A percentile compares a stretch with the other conserved stretches of the same genome.
phyloP scores from a whole-genome alignment of 805 yeast species.

The Ascoidea rubescens region DNA sequence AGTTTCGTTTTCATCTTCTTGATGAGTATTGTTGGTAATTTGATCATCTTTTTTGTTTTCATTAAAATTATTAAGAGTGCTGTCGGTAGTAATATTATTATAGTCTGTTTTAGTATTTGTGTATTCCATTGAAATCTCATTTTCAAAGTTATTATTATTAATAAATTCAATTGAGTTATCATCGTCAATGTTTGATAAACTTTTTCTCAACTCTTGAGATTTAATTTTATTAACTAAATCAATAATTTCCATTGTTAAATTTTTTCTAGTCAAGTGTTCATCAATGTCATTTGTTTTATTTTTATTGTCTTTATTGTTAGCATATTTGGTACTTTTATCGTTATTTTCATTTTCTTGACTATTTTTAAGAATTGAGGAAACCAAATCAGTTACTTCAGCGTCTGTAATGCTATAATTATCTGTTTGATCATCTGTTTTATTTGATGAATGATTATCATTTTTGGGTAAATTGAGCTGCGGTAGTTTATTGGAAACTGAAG shows the following conservation, averaged over 20 bases:
- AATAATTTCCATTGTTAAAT: background rate
- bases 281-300: background rate
- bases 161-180: background rate
- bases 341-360: too few species aligned
- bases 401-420: background rate
- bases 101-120: constrained; percentile 3
- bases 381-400: background rate
- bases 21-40: constrained; percentile 14
- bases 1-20: constrained; percentile 11
- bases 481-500: background rate
- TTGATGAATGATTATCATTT: background rate
- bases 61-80: constrained; percentile 15
- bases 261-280: background rate
- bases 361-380: background rate
- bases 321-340: background rate
- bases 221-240: background rate
- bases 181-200: background rate
- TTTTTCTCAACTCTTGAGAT: background rate
- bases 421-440: background rate
- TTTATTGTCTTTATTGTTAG: background rate
- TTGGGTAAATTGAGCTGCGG: background rate
- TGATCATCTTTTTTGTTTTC: constrained; percentile 17
- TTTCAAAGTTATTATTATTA: background rate
- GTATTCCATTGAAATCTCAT: background rate
- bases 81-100: constrained; percentile 5